Evolutionary conservation across 179 eudicot genomes (phyloP).

Genomic region (Camellia oleifera): DNA sequence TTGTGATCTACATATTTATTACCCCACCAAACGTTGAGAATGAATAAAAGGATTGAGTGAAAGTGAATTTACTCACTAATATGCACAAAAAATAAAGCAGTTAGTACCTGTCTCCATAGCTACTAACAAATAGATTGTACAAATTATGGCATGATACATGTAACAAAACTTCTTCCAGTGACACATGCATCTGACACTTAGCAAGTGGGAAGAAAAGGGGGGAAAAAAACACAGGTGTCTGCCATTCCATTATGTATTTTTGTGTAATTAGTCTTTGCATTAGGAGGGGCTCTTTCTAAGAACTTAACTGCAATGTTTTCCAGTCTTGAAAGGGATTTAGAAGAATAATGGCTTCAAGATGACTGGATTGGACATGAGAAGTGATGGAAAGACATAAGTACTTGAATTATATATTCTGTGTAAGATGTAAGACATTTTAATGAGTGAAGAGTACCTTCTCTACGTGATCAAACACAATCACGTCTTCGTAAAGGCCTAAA

Average conservation of each 20-base stretch:
- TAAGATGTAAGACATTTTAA: background rate
- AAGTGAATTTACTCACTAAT: background rate
- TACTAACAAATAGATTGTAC: background rate
- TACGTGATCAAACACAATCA: constrained; percentile 87
- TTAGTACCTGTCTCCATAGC: background rate
- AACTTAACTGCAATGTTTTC: background rate
- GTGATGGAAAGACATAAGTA: background rate
- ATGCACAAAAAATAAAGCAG: background rate
- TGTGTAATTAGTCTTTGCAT: background rate
- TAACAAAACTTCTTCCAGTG: background rate
- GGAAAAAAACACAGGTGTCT: too few species aligned
- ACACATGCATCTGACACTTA: background rate
- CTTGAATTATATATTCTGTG: background rate
- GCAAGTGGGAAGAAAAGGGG: too few species aligned
- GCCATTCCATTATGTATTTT: background rate
- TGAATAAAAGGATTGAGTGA: background rate
- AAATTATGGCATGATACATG: constrained; percentile 24
- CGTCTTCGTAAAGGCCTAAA: constrained; percentile 82
- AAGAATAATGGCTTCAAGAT: constrained; percentile 25
- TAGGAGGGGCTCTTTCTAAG: background rate
- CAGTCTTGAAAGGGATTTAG: background rate
- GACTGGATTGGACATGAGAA: constrained; percentile 4
- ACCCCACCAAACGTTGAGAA: background rate
- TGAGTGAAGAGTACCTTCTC: constrained; percentile 58
- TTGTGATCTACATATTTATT: background rate